These are phyloP conservation scores for Alternaria postmessia DNA, from an alignment of 2,329 filamentous ascomycete genomes.

Conservation along the genomic window DNA sequence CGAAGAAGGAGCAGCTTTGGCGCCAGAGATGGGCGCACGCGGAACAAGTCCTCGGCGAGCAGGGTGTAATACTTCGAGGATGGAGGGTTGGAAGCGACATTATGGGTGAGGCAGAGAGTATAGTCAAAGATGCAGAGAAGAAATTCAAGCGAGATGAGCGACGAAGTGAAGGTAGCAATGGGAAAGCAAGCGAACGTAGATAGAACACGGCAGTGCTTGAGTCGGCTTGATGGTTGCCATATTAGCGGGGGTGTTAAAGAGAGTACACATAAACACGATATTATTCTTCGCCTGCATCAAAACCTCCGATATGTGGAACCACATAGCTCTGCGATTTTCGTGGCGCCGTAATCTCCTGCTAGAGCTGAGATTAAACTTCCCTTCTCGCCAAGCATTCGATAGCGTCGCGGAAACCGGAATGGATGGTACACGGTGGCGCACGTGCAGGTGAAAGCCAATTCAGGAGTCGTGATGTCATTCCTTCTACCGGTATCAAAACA, in stretches of 20 bases:
- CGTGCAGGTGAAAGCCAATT: constrained; percentile 1
- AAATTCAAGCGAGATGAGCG: constrained; percentile 36
- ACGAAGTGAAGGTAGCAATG: not conserved
- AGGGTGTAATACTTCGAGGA: constrained; percentile 73
- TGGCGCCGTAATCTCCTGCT: not conserved
- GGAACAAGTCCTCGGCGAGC: constrained; percentile 67
- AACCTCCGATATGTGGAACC: not conserved
- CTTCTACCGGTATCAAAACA: constrained; percentile 9
- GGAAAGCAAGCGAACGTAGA: constrained; percentile 4
- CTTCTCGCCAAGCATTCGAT: not conserved
- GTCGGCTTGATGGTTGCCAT: not conserved
- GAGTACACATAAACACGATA: not conserved
- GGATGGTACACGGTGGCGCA: not conserved
- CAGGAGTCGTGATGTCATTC: constrained; percentile 13
- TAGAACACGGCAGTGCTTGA: not conserved
- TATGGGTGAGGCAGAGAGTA: constrained; percentile 68
- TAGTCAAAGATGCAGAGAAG: constrained; percentile 65
- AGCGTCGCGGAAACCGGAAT: not conserved
- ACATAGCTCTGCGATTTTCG: not conserved
- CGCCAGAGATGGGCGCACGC: constrained; percentile 71
- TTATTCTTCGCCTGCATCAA: not conserved
- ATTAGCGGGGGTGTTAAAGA: not conserved
- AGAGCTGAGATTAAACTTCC: not conserved
- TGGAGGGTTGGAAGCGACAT: constrained; percentile 80
- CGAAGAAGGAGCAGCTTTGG: constrained; percentile 79